Base-by-base conservation (phyloP, 176 grass and related monocot species). In the Microstegium vimineum region DNA sequence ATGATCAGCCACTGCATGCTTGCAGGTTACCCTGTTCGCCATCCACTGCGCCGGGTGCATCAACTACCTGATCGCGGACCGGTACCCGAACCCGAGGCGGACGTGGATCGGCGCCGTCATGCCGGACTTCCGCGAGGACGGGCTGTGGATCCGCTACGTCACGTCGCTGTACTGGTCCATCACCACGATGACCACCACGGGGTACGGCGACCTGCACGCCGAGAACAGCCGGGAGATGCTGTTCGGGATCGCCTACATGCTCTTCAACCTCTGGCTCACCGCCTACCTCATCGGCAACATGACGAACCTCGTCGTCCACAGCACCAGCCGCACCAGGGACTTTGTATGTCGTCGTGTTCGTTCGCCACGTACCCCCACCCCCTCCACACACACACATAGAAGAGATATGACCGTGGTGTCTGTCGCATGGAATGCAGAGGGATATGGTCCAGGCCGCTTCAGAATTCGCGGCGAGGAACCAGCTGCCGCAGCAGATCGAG, bases 261-360 rank as follows among this genome's bases (percentile, higher is more conserved):
- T 98, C 47, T 98, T 94, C 77, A 98, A 95, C 78, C 93, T 98
- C 34, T 89, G 92, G 69, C 90, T 98, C 59, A 95, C 95, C 4
- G 90, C 95, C 27, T 98, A 98, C 86, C 81, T 98, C 88, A 98
- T 95, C 77, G 95, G 95, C 79, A 98, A 95, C 72, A 98, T 98
- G 95, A 95, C 95, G 51, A 98, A 98, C 87, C 92, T 98, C 84
- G 95, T 98, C 57, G 95, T 98, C 25, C 95, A 98, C 84, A 91
- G 88, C 84, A 94, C 95, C 78, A 82, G 95, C 84, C 95, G 92
- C 79, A 98, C 95, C 86, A 91, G 90, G 82, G 91, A 93, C 52
- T 98, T 98, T 34, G 95, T 95, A 94, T n/a, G 86, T 42, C 35
- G 23, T n/a, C 49, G 49, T 23, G 7, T 9, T 56, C 20, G 5